Evolutionary conservation across 495 filamentous ascomycete species (phyloP).

Genomic region (Jackrogersella multiformis): DNA sequence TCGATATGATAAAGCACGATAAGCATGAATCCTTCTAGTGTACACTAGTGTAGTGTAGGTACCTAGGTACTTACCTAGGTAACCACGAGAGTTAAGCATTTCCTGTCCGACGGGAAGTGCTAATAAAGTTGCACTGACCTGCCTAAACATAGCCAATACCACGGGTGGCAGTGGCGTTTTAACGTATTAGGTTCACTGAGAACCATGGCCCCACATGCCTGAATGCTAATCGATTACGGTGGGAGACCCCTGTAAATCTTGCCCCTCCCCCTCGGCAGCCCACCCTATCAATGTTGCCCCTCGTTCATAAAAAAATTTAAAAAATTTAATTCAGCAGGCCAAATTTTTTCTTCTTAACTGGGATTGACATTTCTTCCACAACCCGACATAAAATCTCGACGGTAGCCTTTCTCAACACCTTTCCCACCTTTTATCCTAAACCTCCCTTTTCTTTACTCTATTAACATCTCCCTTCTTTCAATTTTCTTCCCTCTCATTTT

Average conservation of each 20-base stretch:
- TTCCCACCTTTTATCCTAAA: slow-evolving; percentile 14
- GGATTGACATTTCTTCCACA: slow-evolving; percentile 15
- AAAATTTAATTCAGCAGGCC: slow-evolving; percentile 26
- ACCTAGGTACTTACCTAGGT: slow-evolving; percentile 1
- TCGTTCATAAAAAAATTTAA: slow-evolving; percentile 23
- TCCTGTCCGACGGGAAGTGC: neutral
- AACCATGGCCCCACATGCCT: slow-evolving; percentile 2
- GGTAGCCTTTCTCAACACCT: slow-evolving; percentile 25
- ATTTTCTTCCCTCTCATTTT: slow-evolving; percentile 18
- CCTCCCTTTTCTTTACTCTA: slow-evolving; percentile 17
- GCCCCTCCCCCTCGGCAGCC: slow-evolving; percentile 21
- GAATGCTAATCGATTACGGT: slow-evolving; percentile 25
- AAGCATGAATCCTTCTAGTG: slow-evolving; percentile 26
- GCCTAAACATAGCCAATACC: neutral
- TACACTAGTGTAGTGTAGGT: too few relatives aligned
- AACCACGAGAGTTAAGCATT: neutral
- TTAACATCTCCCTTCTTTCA: slow-evolving; percentile 26
- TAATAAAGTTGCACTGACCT: neutral
- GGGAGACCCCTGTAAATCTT: slow-evolving; percentile 17
- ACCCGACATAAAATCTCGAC: slow-evolving; percentile 38
- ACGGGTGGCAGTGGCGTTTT: slow-evolving; percentile 7
- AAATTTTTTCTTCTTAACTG: slow-evolving; percentile 22
- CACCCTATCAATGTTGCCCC: slow-evolving; percentile 37
- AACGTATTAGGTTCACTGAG: neutral
- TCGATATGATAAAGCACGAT: slow-evolving; percentile 11